Evolutionary conservation across 805 yeast species (phyloP).

Genomic region (Ogataea degrootiae): DNA sequence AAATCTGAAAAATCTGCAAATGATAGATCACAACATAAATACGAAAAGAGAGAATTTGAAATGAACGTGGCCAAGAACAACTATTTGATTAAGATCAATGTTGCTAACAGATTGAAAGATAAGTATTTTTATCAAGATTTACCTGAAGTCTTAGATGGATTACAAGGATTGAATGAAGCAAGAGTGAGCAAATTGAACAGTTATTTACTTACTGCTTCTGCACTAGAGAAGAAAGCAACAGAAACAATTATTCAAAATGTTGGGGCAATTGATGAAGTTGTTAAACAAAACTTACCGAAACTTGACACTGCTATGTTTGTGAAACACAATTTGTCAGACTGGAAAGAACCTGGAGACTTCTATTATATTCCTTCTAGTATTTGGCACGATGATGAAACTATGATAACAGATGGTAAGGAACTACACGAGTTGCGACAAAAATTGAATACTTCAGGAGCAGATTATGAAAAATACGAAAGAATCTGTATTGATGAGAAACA

Average conservation of each 20-base stretch:
- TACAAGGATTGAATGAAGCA: constrained; percentile 79
- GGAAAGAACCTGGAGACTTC: constrained; percentile 88
- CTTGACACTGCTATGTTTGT: constrained; percentile 87
- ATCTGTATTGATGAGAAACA: constrained; percentile 46
- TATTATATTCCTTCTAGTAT: constrained; percentile 82
- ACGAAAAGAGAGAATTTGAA: constrained; percentile 59
- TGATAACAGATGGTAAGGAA: constrained; percentile 55
- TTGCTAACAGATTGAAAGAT: constrained; percentile 88
- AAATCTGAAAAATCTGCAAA: constrained; percentile 58
- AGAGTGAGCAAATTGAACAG: constrained; percentile 69
- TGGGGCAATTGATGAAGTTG: constrained; percentile 46
- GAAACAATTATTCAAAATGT: constrained; percentile 43
- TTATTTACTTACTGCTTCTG: constrained; percentile 56
- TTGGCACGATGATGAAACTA: constrained; percentile 94
- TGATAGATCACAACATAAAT: constrained; percentile 46
- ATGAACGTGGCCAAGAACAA: constrained; percentile 88
- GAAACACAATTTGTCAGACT: constrained; percentile 70
- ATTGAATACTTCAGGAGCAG: constrained; percentile 37
- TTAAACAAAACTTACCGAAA: constrained; percentile 64
- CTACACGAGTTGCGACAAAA: constrained; percentile 49
- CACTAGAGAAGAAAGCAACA: constrained; percentile 48
- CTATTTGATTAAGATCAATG: constrained; percentile 73
- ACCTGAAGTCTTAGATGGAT: constrained; percentile 81
- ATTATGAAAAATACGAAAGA: constrained; percentile 37
- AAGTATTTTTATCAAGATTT: constrained; percentile 89